Percentiles rank a stretch among this genome's conserved stretches.
These are phyloP conservation scores for Sungouiozyma intestinalis DNA, from an alignment of 805 yeast genomes.

Conservation along the genomic window DNA sequence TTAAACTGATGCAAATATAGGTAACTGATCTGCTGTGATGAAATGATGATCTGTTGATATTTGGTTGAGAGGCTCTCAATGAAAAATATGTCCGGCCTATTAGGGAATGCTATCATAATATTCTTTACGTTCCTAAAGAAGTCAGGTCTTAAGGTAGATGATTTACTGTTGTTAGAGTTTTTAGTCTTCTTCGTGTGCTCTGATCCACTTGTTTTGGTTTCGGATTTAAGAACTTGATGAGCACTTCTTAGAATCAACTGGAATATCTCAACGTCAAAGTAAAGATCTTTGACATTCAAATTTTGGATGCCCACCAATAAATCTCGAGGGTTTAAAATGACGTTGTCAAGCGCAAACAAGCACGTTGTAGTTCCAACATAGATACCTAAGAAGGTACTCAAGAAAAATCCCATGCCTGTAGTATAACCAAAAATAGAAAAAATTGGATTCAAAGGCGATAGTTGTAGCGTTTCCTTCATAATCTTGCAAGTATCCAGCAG, in stretches of 20 bases:
- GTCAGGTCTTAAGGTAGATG: slow-evolving; percentile 14
- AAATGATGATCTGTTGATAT: slow-evolving; percentile 54
- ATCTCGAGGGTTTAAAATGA: slow-evolving; percentile 59
- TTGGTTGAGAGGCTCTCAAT: slow-evolving; percentile 47
- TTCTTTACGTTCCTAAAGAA: slow-evolving; percentile 56
- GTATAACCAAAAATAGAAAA: slow-evolving; percentile 82
- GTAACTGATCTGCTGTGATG: slow-evolving; percentile 59
- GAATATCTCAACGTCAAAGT: slow-evolving; percentile 75
- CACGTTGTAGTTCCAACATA: slow-evolving; percentile 82
- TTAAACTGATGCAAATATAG: slow-evolving; percentile 72
- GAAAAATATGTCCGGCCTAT: slow-evolving; percentile 58
- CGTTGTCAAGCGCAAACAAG: slow-evolving; percentile 67
- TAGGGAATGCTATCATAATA: slow-evolving; percentile 70
- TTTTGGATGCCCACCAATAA: slow-evolving; percentile 64
- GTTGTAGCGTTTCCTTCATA: slow-evolving; percentile 83
- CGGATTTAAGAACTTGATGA: slow-evolving; percentile 9
- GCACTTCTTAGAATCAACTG: slow-evolving; percentile 61
- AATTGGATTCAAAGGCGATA: slow-evolving; percentile 60
- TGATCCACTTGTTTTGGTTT: slow-evolving; percentile 1
- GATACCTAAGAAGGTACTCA: slow-evolving; percentile 73
- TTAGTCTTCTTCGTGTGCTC: slow-evolving; percentile 1
- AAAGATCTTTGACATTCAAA: slow-evolving; percentile 75
- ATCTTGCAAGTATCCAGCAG: slow-evolving; percentile 76
- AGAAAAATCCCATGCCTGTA: slow-evolving; percentile 78
- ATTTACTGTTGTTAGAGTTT: slow-evolving; percentile 4